Base-by-base conservation (phyloP, 176 grass and related monocot species). In the Eleusine coracana region DNA sequence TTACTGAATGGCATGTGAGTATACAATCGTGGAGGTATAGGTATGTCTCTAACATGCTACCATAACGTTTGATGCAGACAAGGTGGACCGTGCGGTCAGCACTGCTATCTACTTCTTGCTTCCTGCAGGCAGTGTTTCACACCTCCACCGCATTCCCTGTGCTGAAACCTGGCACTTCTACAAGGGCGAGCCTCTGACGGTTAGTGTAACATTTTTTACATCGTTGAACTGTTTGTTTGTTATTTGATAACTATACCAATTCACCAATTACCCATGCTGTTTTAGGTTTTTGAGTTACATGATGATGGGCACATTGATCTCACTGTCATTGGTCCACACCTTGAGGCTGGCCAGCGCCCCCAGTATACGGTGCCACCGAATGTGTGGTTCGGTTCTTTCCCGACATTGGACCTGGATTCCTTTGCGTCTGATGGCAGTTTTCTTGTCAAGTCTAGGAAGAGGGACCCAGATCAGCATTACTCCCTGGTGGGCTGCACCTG, bases 111-210 rank as follows among this genome's bases (percentile, higher is more conserved):
- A 96, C 74, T 98, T 93, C 85, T 52, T 98, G 31, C 75, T 98
- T 73, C 91, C 96, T 9, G 5, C 96, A 50, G 93, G 93, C 23
- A 90, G 91, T 74, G 87, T 96, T 69, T 93, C 96, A n/a, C 92
- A 71, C 31, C 87, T 98, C 41, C 96, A 96, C 70, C 96, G 96
- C 63, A 98, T 98, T 65, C 96, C 96, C 44, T 96, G 89, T 66
- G 89, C 96, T 77, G 96, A 98, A 86, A 98, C 93, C 74, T 96
- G 96, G 96, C 96, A 98, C 78, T 98, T 96, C 63, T 96, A 98
- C 85, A 86, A 88, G 81, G 96, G 96, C 77, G 96, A 98, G n/a
- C 96, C 96, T 78, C 96, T 98, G 52, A 98, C 93, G 76, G 96
- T 98, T 76, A 77, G 85, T 44, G 27, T 27, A 46, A 48, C 50